A percentile compares a stretch with the other conserved stretches of the same genome.
Conservation (phyloP, 768 basidiomycete genomes). For the Hydnum rufescens region DNA sequence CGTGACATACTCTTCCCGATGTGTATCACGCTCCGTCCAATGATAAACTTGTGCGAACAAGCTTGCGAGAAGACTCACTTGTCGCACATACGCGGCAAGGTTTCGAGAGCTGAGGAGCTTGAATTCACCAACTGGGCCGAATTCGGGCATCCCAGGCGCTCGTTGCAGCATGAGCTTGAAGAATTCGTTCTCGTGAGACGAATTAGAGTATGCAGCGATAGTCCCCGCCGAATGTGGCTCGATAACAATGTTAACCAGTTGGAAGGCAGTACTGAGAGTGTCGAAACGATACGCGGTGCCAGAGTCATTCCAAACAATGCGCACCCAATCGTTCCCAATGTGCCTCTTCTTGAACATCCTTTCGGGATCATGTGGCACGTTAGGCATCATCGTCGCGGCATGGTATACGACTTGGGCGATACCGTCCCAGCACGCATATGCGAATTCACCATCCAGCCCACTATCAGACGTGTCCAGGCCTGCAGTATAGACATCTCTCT, state of each 20-base stretch:
- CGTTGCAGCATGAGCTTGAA: constrained; percentile 89
- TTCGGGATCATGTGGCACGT: constrained; percentile 40
- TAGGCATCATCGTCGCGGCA: constrained; percentile 95
- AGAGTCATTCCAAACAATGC: constrained; percentile 96
- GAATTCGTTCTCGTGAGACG: constrained; percentile 77
- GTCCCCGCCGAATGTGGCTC: constrained; percentile 78
- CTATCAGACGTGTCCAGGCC: constrained; percentile 46
- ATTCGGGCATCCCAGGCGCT: constrained; percentile 80
- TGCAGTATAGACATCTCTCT: constrained; percentile 82
- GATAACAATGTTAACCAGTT: constrained; percentile 93
- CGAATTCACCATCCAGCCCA: constrained; percentile 86
- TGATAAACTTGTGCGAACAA: constrained; percentile 78
- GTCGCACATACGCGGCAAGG: constrained; percentile 71
- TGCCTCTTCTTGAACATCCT: constrained; percentile 80
- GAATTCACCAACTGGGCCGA: constrained; percentile 80
- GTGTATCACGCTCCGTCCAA: constrained; percentile 49
- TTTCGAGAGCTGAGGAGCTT: constrained; percentile 83
- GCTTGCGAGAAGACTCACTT: constrained; percentile 71
- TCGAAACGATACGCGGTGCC: constrained; percentile 78
- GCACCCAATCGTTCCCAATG: constrained; percentile 91
- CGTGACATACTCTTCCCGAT: constrained; percentile 58
- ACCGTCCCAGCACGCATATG: constrained; percentile 99
- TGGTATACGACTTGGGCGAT: constrained; percentile 90
- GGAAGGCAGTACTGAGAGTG: constrained; percentile 82
- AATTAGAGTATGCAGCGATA: constrained; percentile 69